Conservation (phyloP, 108 stramenopile species). For the Stephanodiscus minutulus region DNA sequence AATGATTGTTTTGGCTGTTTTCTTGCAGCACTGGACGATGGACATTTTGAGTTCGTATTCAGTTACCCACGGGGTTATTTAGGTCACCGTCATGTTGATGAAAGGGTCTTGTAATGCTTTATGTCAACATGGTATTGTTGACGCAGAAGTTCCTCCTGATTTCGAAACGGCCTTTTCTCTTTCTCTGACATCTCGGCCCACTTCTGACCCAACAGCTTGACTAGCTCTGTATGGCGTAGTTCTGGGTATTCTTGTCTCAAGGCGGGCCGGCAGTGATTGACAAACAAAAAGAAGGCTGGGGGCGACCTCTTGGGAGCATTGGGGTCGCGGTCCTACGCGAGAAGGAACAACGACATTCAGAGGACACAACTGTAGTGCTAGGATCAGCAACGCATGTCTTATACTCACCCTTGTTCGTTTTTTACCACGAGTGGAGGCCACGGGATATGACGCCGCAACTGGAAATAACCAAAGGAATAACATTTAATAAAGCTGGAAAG, state of each 20-base stretch:
- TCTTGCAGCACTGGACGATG: neutral
- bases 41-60: neutral
- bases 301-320: constrained; percentile 60
- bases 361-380: neutral
- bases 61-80: too few species aligned
- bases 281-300: constrained; percentile 59
- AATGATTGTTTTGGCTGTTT: neutral
- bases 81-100: too few species aligned
- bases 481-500: neutral
- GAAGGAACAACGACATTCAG: neutral
- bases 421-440: neutral
- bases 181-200: constrained; percentile 55
- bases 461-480: neutral
- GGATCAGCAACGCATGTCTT: neutral
- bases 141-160: constrained; percentile 29
- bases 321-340: constrained; percentile 30
- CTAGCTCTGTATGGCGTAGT: constrained; percentile 56
- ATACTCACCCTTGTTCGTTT: constrained; percentile 11
- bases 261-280: constrained; percentile 28
- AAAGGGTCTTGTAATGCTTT: constrained; percentile 23
- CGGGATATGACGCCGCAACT: neutral
- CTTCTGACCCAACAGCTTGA: constrained; percentile 44
- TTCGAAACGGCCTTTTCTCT: constrained; percentile 44
- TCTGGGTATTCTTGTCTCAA: constrained; percentile 50
- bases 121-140: constrained; percentile 31